Percentiles rank a stretch among this genome's conserved stretches.
phyloP scores from a whole-genome alignment of 1,139 yeast species.

The Magnusiomyces paraingens region DNA sequence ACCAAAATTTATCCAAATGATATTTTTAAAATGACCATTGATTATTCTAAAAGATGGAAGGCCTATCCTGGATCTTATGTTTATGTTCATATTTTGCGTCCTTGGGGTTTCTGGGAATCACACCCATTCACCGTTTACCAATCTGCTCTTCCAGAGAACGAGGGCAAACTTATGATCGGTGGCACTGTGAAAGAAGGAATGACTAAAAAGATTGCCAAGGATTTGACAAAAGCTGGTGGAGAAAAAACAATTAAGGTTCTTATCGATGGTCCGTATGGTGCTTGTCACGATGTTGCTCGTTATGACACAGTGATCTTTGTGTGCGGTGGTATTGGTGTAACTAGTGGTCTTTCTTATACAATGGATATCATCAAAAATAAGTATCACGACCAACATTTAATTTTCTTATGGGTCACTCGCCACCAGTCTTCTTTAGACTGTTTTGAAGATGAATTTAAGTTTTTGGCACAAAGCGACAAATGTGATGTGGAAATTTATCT shows the following conservation, averaged over 20 bases:
- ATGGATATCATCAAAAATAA: conserved; percentile 17
- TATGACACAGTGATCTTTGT: conserved; percentile 46
- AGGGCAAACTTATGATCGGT: conserved; percentile 28
- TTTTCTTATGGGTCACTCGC: conserved; percentile 48
- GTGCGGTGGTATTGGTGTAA: conserved; percentile 66
- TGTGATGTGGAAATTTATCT: conserved; percentile 37
- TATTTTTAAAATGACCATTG: conserved; percentile 25
- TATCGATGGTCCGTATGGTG: conserved; percentile 57
- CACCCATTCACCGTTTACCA: conserved; percentile 57
- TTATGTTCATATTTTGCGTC: conserved; percentile 46
- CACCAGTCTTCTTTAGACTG: conserved; percentile 43
- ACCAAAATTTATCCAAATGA: conserved; percentile 28
- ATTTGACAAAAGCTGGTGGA: conserved; percentile 3
- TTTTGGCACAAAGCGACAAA: conserved; percentile 26
- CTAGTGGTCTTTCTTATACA: conserved; percentile 38
- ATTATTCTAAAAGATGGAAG: conserved; percentile 34
- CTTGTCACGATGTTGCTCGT: conserved; percentile 41
- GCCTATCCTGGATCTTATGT: conserved; percentile 52
- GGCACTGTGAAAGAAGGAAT: conserved; percentile 33
- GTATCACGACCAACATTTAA: conserved; percentile 26
- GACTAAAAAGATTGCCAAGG: conserved; percentile 24
- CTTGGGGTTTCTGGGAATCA: conserved; percentile 39
- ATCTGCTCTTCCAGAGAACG: conserved; percentile 18
- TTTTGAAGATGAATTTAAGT: conserved; percentile 45
- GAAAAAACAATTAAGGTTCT: conserved; percentile 30